Evolutionary conservation across 2,329 filamentous ascomycete genomes (phyloP), one percentile per base, ranked within the genome.

Genomic region (Escovopsis sp.): DNA sequence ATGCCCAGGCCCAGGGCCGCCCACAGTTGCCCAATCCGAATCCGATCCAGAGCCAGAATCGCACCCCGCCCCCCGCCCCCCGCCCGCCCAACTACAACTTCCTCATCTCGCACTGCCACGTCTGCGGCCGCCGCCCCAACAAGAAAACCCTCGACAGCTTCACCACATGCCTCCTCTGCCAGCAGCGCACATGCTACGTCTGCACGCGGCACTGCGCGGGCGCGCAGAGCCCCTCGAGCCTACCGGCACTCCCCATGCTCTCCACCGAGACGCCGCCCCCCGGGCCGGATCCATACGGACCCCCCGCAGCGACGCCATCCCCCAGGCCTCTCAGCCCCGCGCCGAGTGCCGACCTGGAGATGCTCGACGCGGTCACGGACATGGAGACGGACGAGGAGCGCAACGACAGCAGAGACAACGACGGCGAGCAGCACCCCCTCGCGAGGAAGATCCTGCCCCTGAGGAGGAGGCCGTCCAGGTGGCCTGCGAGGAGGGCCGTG

Each of bases 171-270:
- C 58, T 69, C 43, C 65, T 69, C 12, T 83, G 78, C 48, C 61
- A 64, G 9, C 59, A 68, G 41, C 63, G 75, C 29, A 71, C 76
- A 1, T 83, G 78, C 50, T 81, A 70, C 47, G 63, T 83, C n/a
- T 83, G 78, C 50, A 68, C 79, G 31, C 60, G 78, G 18, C 60
- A 72, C 43, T 83, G 78, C 45, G n/a, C n/a, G n/a, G n/a, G n/a
- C n/a, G n/a, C n/a, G n/a, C n/a, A n/a, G n/a, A n/a, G n/a, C n/a
- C n/a, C n/a, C n/a, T n/a, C n/a, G n/a, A n/a, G n/a, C n/a, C n/a
- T n/a, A n/a, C n/a, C n/a, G n/a, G n/a, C n/a, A n/a, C n/a, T n/a
- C n/a, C n/a, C n/a, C n/a, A n/a, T n/a, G n/a, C n/a, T n/a, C n/a
- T n/a, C n/a, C n/a, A n/a, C n/a, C n/a, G n/a, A n/a, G n/a, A n/a